Percentiles rank a stretch among this genome's conserved stretches.
phyloP scores from a whole-genome alignment of 352 stramenopile species.

The Plasmopara viticola region DNA sequence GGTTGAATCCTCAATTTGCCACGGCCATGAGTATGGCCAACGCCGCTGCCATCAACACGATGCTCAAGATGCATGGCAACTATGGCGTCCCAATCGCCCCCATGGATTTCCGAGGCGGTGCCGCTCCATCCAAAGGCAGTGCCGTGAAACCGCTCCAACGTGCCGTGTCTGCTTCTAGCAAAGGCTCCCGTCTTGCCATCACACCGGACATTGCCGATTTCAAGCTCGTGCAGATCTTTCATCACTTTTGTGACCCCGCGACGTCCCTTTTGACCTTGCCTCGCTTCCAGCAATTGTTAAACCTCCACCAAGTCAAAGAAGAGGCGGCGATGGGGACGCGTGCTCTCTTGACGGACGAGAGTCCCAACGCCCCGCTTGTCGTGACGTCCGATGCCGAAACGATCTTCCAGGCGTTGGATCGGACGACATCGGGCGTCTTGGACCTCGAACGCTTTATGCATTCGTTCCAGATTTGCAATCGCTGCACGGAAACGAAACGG shows the following conservation, averaged over 20 bases:
- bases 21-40: conserved; percentile 53
- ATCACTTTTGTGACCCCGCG: conserved; percentile 64
- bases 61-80: conserved; percentile 46
- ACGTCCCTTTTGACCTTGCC: conserved; percentile 43
- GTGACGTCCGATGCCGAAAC: conserved; percentile 37
- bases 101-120: conserved; percentile 25
- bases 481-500: conserved; percentile 72
- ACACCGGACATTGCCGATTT: conserved; percentile 77
- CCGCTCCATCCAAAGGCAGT: conserved; percentile 28
- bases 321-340: conserved; percentile 14
- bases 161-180: conserved; percentile 21
- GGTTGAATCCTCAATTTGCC: conserved; percentile 32
- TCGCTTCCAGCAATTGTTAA: conserved; percentile 59
- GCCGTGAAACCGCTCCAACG: conserved; percentile 10
- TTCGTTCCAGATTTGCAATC: conserved; percentile 85
- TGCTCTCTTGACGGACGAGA: neutral
- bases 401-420: conserved; percentile 56
- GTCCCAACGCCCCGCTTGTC: neutral
- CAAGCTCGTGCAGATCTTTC: conserved; percentile 84
- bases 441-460: conserved; percentile 75
- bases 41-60: conserved; percentile 44
- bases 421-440: conserved; percentile 32
- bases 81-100: conserved; percentile 50
- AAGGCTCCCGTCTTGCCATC: conserved; percentile 50
- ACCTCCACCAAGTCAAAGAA: conserved; percentile 62